A percentile compares a stretch with the other conserved stretches of the same genome.
Conservation (phyloP, 352 stramenopile species). For the Phytopythium litorale region DNA sequence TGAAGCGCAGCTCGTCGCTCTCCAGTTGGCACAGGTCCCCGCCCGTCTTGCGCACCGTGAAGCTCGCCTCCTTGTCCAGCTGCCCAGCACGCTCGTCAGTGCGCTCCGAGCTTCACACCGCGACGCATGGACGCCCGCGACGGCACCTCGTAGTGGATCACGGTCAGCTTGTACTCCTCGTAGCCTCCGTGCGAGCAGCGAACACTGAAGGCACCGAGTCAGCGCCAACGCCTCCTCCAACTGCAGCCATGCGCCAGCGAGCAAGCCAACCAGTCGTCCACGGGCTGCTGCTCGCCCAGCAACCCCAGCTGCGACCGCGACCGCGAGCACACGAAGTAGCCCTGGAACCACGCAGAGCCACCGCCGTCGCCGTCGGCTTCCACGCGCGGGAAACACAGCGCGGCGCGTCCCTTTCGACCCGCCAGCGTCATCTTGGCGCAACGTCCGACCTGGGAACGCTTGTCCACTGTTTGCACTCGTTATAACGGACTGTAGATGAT, state of each 20-base stretch:
- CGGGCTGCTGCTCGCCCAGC: slow-evolving; percentile 52
- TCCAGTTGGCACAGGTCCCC: slow-evolving; percentile 54
- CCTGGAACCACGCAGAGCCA: slow-evolving; percentile 51
- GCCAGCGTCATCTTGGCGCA: slow-evolving; percentile 14
- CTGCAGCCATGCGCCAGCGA: background rate
- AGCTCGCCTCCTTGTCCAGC: slow-evolving; percentile 24
- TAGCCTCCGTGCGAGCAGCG: slow-evolving; percentile 65
- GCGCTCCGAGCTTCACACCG: background rate
- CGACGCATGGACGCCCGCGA: background rate
- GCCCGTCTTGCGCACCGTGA: slow-evolving; percentile 56
- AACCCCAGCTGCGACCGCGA: slow-evolving; percentile 43
- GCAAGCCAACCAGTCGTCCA: slow-evolving; percentile 46
- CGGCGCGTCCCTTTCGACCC: slow-evolving; percentile 29
- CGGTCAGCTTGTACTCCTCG: slow-evolving; percentile 53
- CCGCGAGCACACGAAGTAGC: slow-evolving; percentile 43
- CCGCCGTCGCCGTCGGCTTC: slow-evolving; percentile 12
- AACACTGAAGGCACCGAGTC: slow-evolving; percentile 18
- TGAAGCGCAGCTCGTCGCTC: slow-evolving; percentile 40
- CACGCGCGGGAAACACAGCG: slow-evolving; percentile 49
- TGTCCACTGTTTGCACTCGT: background rate
- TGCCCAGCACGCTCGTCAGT: background rate
- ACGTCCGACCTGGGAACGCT: background rate
- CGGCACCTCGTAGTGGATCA: slow-evolving; percentile 51
- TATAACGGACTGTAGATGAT: background rate
- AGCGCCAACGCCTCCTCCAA: background rate